Conservation (phyloP, 2,329 filamentous ascomycete genomes). For the Colletotrichum tropicicola region DNA sequence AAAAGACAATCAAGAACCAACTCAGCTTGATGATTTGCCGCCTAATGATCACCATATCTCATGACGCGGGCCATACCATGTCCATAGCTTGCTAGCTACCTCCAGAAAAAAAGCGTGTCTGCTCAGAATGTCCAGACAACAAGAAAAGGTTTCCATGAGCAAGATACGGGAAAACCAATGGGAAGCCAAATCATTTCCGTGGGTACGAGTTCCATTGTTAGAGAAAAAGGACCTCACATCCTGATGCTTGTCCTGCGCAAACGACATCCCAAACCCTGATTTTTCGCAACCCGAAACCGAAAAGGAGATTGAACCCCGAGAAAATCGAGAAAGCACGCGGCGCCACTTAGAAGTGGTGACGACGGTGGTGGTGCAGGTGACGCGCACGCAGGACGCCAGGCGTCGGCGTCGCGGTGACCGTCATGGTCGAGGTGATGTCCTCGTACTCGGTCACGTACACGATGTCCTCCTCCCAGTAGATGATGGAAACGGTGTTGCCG, state of each 20-base stretch:
- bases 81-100: slow-evolving; percentile 27
- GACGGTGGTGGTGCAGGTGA: slow-evolving; percentile 51
- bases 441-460: slow-evolving; percentile 60
- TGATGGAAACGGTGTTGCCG: slow-evolving; percentile 60
- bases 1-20: slow-evolving; percentile 13
- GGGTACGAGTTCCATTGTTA: slow-evolving; percentile 4
- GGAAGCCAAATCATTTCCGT: slow-evolving; percentile 26
- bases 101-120: slow-evolving; percentile 25
- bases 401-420: slow-evolving; percentile 42
- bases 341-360: slow-evolving; percentile 33
- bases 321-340: slow-evolving; percentile 1
- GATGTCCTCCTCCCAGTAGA: slow-evolving; percentile 64
- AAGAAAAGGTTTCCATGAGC: slow-evolving; percentile 20
- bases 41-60: slow-evolving; percentile 28
- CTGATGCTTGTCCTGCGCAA: slow-evolving; percentile 19
- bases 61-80: slow-evolving; percentile 23
- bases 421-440: slow-evolving; percentile 51
- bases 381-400: slow-evolving; percentile 31
- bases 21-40: slow-evolving; percentile 25
- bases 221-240: slow-evolving; percentile 20
- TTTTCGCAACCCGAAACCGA: slow-evolving; percentile 8
- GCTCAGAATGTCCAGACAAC: slow-evolving; percentile 28
- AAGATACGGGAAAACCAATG: slow-evolving; percentile 28
- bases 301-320: slow-evolving; percentile 1
- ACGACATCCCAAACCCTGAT: slow-evolving; percentile 9